phyloP scores from a whole-genome alignment of 2,329 filamentous ascomycete genomes.

The Calonectria hongkongensis region DNA sequence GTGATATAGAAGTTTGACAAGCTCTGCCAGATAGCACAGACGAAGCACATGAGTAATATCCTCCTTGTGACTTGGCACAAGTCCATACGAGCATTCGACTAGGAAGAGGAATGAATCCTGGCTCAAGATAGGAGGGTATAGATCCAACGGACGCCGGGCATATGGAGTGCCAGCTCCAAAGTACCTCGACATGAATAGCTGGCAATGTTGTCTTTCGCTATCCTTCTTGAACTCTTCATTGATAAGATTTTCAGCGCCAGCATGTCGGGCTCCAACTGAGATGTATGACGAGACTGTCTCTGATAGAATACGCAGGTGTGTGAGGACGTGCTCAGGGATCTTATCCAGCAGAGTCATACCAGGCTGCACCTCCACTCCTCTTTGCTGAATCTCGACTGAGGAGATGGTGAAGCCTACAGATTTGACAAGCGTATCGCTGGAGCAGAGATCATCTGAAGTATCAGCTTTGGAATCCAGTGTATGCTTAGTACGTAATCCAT shows the following conservation, averaged over 20 bases:
- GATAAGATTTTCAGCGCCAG: constrained; percentile 75
- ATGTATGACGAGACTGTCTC: constrained; percentile 93
- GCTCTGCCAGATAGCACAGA: constrained; percentile 92
- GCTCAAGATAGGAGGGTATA: constrained; percentile 76
- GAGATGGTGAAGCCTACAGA: constrained; percentile 90
- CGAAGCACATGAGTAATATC: constrained; percentile 88
- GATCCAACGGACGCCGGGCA: constrained; percentile 64
- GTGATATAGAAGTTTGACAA: constrained; percentile 85
- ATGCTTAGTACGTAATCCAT: constrained; percentile 68
- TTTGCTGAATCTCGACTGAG: constrained; percentile 92
- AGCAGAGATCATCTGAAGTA: constrained; percentile 67
- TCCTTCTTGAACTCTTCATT: constrained; percentile 80
- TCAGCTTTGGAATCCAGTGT: constrained; percentile 55
- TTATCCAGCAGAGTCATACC: constrained; percentile 87
- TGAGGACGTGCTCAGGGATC: constrained; percentile 88
- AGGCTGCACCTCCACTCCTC: constrained; percentile 84
- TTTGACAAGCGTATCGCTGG: constrained; percentile 76
- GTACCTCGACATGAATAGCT: constrained; percentile 81
- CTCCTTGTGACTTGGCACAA: constrained; percentile 80
- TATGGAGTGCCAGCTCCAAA: constrained; percentile 65
- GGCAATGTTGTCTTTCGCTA: constrained; percentile 82
- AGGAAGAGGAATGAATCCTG: constrained; percentile 88
- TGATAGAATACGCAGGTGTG: constrained; percentile 89
- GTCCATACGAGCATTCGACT: constrained; percentile 83
- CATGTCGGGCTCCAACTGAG: constrained; percentile 82